phyloP scores from a whole-genome alignment of 1,284 basidiomycete genomes.

The Ganoderma meredithae region DNA sequence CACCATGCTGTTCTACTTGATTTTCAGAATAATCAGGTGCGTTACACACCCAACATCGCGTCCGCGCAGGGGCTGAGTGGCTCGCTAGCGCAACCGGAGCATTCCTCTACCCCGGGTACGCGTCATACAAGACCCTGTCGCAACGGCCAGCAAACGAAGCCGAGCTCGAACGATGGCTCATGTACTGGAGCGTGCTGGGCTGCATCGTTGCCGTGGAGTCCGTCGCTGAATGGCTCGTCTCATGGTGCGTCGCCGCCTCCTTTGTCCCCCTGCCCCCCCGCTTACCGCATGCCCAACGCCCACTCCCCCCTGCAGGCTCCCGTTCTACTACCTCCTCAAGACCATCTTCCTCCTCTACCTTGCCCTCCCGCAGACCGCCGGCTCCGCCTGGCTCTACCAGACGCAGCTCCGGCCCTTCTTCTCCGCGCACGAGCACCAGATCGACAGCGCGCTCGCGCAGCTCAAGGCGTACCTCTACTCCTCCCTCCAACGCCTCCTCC shows the following conservation, averaged over 20 bases:
- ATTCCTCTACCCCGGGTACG: slow-evolving; percentile 86
- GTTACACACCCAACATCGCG: background rate
- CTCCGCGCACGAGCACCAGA: slow-evolving; percentile 76
- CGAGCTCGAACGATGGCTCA: slow-evolving; percentile 86
- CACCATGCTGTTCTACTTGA: slow-evolving; percentile 41
- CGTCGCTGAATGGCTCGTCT: slow-evolving; percentile 83
- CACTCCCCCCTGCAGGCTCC: slow-evolving; percentile 64
- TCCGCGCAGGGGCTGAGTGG: slow-evolving; percentile 17
- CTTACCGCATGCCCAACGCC: slow-evolving; percentile 20
- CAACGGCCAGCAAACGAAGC: slow-evolving; percentile 81
- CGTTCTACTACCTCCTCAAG: slow-evolving; percentile 88
- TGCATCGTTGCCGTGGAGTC: slow-evolving; percentile 79
- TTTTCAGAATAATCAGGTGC: slow-evolving; percentile 40
- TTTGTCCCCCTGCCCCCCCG: slow-evolving; percentile 3
- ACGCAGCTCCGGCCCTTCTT: slow-evolving; percentile 84
- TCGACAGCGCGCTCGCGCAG: slow-evolving; percentile 77
- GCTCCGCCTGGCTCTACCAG: slow-evolving; percentile 82
- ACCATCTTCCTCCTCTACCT: slow-evolving; percentile 88
- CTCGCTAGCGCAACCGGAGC: slow-evolving; percentile 63
- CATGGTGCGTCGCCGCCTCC: slow-evolving; percentile 61
- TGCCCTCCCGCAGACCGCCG: slow-evolving; percentile 88
- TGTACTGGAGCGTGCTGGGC: slow-evolving; percentile 90
- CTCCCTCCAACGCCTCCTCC: slow-evolving; percentile 70
- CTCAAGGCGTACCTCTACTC: slow-evolving; percentile 64
- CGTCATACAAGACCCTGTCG: slow-evolving; percentile 85